Evolutionary conservation across 2,329 filamentous ascomycete genomes (phyloP).

Genomic region (Graphilbum sp.): DNA sequence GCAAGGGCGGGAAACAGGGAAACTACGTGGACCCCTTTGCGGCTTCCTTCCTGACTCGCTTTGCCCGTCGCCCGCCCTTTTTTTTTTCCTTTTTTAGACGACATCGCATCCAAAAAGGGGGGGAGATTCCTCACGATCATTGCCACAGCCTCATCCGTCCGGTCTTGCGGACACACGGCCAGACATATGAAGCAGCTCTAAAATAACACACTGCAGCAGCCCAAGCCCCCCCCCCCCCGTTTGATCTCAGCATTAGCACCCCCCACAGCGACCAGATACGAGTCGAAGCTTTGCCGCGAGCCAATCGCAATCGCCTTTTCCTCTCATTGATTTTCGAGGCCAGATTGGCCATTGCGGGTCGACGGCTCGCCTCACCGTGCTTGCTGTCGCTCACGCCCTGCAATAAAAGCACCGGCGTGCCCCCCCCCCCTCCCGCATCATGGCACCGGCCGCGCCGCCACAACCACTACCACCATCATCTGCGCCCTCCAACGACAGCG

Average conservation of each 20-base stretch:
- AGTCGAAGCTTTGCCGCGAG: neutral
- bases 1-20: constrained; percentile 8
- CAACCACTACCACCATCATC: constrained; percentile 1
- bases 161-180: too few species aligned
- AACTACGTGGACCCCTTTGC: constrained; percentile 22
- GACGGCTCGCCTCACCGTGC: neutral
- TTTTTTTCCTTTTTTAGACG: neutral
- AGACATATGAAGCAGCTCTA: too few species aligned
- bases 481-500: constrained; percentile 5
- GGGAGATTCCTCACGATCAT: neutral
- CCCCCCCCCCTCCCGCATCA: too few species aligned
- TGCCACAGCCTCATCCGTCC: too few species aligned
- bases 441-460: constrained; percentile 5
- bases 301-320: neutral
- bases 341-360: neutral
- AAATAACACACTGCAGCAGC: too few species aligned
- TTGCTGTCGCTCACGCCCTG: too few species aligned
- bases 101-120: too few species aligned
- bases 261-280: neutral
- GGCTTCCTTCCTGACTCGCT: neutral
- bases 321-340: too few species aligned
- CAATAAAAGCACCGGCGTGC: too few species aligned
- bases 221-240: neutral
- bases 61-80: neutral
- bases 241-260: neutral